Evolutionary conservation across 2,329 filamentous ascomycete species (phyloP).

Genomic region (Botrytis fragariae): DNA sequence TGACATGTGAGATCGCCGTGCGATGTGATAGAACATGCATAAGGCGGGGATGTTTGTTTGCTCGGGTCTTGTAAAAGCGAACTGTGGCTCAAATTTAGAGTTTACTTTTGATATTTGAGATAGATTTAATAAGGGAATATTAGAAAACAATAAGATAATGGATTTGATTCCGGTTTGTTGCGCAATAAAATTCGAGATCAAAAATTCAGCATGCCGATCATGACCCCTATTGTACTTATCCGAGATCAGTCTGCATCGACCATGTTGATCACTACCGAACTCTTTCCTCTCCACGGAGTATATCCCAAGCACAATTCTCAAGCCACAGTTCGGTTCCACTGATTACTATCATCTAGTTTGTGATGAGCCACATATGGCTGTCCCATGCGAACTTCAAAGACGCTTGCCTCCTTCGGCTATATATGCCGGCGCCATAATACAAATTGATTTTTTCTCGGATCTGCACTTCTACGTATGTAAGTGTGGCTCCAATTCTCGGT

Average conservation of each 20-base stretch:
- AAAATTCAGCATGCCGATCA: not conserved
- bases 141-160: not conserved
- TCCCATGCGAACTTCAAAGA: not conserved
- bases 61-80: not conserved
- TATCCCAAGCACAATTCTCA: not conserved
- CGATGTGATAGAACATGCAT: not conserved
- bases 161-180: not conserved
- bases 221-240: constrained; percentile 9
- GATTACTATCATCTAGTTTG: not conserved
- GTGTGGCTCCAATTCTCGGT: not conserved
- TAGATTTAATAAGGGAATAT: not conserved
- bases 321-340: not conserved
- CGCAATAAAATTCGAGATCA: not conserved
- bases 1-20: constrained; percentile 1
- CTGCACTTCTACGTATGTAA: not conserved
- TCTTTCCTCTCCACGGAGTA: not conserved
- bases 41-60: too few species aligned
- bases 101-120: not conserved
- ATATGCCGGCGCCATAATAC: not conserved
- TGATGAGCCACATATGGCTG: constrained; percentile 4
- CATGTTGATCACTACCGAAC: not conserved
- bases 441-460: not conserved
- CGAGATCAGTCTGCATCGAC: not conserved
- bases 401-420: not conserved
- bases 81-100: not conserved